Evolutionary conservation across 306 rosid genomes (phyloP), one percentile per base, ranked within the genome.

Genomic region (Ochetophila trinervis): DNA sequence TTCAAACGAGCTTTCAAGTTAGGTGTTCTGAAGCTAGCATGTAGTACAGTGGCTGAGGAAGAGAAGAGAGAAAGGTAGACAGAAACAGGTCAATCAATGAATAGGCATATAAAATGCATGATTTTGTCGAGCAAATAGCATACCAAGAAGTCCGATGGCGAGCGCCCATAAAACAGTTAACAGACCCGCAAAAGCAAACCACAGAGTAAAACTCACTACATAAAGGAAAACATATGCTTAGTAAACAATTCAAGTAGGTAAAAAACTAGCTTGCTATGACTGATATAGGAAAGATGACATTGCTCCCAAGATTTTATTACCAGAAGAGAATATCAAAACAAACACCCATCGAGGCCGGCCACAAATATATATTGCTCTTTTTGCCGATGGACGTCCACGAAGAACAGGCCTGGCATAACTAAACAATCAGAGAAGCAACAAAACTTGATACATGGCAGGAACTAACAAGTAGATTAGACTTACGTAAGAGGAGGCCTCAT

Each of bases 401-500:
- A 94, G 88, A 54, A 94, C 99, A 79, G 99, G 99, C 88, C 99
- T 94, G 88, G 40, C 61, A 82, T 37, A 57, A 40, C 49, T 37
- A 73, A 76, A 72, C 30, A 74, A 53, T 49, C 42, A 56, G 70
- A 65, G 13, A 69, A 61, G 66, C 61, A 72, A 61, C 57, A 65
- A 61, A 17, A 50, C 35, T 60, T 40, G 10, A 52, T 57, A 10
- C 30, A 50, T 17, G 32, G 55, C 40, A 53, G 49, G 73, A 40
- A 60, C 32, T 34, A 53, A 75, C 45, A 72, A 60, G 49, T 1
- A 40, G 30, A 69, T 53, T 67, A 81, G 40, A 57, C 98, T 76
- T 82, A 93, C 99, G 99, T 87, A 70, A 74, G 97, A 73, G 99
- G 86, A 73, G 96, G 99, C 78, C 99, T 83, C 97, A 94, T 90